Base-by-base conservation (phyloP, 495 filamentous ascomycete genomes). In the Trichoderma asperelloides region DNA sequence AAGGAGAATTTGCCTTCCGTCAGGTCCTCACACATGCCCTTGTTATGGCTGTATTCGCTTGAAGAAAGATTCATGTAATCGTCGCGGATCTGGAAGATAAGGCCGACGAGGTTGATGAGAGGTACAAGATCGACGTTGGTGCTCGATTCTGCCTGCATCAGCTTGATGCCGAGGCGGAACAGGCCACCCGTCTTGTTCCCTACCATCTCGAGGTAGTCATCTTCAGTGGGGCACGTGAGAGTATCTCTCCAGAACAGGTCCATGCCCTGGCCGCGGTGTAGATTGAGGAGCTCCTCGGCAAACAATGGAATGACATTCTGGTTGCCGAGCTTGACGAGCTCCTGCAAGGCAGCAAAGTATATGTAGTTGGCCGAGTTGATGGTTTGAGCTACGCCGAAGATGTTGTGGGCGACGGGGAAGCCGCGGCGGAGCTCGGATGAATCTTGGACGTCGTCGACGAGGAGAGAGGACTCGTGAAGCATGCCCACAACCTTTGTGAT, bases 1-100 rank as follows among this genome's bases (percentile, higher is more conserved):
- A 96, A 98, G 30, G 89, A 93, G 80, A 98, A 98, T 84, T 98
- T 98, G 51, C 95, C 95, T 79, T 98, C 95, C 0, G 94, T 97
- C 69, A 98, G 78, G 75, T 98, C 95, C 80, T 98, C 95, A 76
- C 91, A 96, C 69, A 96, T 86, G 66, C 95, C 96, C 81, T 98
- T 98, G 71, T 95, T 94, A 62, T 87, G 79, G 62, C 89, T 87
- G 79, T 97, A 97, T 68, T 86, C 82, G 30, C 75, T 76, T 65
- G 82, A 86, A 60, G 79, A 89, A 23, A 98, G 86, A 75, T 98
- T 98, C 68, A 91, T 84, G 79, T 97, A 97, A 80, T 98, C 95
- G 77, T 98, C 95, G 71, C 91, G 89, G 80, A 97, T 96, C 77
- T 97, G 93, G 81, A 94, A 98, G 75, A 97, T 88, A 43, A 97